Percentiles rank a stretch among this genome's conserved stretches.
Evolutionary conservation across 2,329 filamentous ascomycete genomes (phyloP).

Genomic region (Claviceps purpurea): DNA sequence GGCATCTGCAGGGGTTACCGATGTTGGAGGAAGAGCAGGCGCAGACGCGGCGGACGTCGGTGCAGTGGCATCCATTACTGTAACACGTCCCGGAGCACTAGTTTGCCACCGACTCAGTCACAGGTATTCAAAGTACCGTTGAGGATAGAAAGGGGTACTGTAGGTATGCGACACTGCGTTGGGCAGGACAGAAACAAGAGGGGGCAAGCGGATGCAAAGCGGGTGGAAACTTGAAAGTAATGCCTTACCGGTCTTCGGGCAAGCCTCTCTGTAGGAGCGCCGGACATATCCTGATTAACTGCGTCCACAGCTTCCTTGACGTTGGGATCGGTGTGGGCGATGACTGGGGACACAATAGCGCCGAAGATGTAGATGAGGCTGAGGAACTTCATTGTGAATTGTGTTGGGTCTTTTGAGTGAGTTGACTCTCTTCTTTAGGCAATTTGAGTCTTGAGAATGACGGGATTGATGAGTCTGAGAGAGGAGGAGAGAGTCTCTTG

Average conservation of each 20-base stretch:
- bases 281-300: too few species aligned
- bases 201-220: too few species aligned
- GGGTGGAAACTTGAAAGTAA: too few species aligned
- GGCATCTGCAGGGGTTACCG: not conserved
- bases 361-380: not conserved
- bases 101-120: too few species aligned
- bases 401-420: too few species aligned
- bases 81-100: not conserved
- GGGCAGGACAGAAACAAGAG: too few species aligned
- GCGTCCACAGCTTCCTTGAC: not conserved
- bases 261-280: not conserved
- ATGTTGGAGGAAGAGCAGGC: not conserved
- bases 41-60: not conserved
- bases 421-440: too few species aligned
- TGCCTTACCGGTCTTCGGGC: not conserved
- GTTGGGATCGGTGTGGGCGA: not conserved
- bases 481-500: not conserved
- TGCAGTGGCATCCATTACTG: not conserved
- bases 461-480: not conserved
- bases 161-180: too few species aligned
- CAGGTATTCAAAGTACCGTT: too few species aligned
- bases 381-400: not conserved
- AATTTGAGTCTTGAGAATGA: not conserved
- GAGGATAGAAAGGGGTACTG: too few species aligned
- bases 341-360: not conserved